Base-by-base conservation (phyloP, 2,329 filamentous ascomycete genomes). In the Exophiala sp. region DNA sequence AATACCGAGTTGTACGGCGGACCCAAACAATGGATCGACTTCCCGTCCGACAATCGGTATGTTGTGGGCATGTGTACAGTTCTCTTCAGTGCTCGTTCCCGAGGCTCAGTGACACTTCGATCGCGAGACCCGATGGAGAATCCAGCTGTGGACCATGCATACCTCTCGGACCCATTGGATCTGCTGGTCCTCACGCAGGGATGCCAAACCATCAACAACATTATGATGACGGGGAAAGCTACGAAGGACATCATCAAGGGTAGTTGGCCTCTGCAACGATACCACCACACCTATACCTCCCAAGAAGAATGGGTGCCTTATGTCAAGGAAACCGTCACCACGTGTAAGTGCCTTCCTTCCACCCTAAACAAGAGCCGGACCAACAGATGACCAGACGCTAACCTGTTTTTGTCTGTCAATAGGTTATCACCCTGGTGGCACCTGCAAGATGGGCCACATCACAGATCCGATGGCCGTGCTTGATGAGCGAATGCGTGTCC, bases 191-290 rank as follows among this genome's bases (percentile, higher is more conserved):
- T 85, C 51, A 77, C 73, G 2, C 82, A 85, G 62, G 82, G 76
- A 0, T 83, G 80, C 34, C 72, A 73, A 1, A 80, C 78, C 47
- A 80, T 73, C 0, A 84, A 85, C 59, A 81, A 85, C 65, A 79
- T 85, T 55, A 73, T 84, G 20, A 78, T 76, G 63, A 68, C 78
- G 11, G 83, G 82, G 0, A 70, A 70, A 1, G 82, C 79, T 0
- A 86, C 83, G 1, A 82, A 75, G 65, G 74, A 78, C 48, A 70
- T 85, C 3, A 73, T 84, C 9, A 81, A 81, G 61, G 82, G 82
- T 1, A 75, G 78, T 10, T 86, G 82, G 81, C 82, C 82, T 0
- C 32, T 33, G 29, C 46, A 75, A 18, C 63, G 75, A 38, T 72
- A 62, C 0, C 81, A 85, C 55, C 79, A 84, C 63, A 67, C 65